Evolutionary conservation across 306 rosid species (phyloP).

Genomic region (Vicia faba): DNA sequence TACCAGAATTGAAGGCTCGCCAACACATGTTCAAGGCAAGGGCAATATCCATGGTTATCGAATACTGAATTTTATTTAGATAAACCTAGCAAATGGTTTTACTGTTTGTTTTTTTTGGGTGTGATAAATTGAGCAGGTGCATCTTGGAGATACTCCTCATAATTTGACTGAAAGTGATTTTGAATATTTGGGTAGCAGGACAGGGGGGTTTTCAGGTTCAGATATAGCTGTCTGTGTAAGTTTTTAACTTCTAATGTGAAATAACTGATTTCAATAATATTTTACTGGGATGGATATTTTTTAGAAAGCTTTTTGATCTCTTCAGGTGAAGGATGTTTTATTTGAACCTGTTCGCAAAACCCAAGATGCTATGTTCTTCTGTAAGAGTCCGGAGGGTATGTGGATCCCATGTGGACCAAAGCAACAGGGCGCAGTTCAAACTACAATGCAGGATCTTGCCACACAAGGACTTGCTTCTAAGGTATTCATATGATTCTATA

Average conservation of each 20-base stretch:
- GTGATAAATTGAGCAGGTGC: constrained; percentile 67
- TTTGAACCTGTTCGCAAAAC: constrained; percentile 99
- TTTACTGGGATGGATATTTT: constrained; percentile 15
- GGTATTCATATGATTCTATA: constrained; percentile 53
- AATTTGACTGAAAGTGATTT: constrained; percentile 86
- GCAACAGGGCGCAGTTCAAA: constrained; percentile 75
- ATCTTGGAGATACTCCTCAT: constrained; percentile 98
- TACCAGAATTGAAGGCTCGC: constrained; percentile 94
- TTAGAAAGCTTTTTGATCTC: constrained; percentile 9
- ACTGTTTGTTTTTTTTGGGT: constrained; percentile 28
- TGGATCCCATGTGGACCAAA: constrained; percentile 94
- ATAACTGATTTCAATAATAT: constrained; percentile 21
- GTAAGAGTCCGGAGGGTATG: constrained; percentile 66
- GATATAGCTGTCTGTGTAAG: constrained; percentile 96
- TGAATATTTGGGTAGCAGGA: constrained; percentile 77
- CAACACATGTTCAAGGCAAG: constrained; percentile 97
- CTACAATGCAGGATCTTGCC: constrained; percentile 85
- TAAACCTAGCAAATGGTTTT: constrained; percentile 26
- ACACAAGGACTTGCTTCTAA: constrained; percentile 76
- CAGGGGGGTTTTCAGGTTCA: constrained; percentile 98
- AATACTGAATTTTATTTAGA: constrained; percentile 30
- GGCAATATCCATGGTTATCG: constrained; percentile 32
- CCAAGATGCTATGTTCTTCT: constrained; percentile 97
- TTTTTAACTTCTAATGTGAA: constrained; percentile 29
- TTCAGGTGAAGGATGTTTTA: constrained; percentile 94